These are phyloP conservation scores for Mucor circinelloides DNA, from an alignment of 371 early-diverging fungal genomes.

Conservation along the genomic window DNA sequence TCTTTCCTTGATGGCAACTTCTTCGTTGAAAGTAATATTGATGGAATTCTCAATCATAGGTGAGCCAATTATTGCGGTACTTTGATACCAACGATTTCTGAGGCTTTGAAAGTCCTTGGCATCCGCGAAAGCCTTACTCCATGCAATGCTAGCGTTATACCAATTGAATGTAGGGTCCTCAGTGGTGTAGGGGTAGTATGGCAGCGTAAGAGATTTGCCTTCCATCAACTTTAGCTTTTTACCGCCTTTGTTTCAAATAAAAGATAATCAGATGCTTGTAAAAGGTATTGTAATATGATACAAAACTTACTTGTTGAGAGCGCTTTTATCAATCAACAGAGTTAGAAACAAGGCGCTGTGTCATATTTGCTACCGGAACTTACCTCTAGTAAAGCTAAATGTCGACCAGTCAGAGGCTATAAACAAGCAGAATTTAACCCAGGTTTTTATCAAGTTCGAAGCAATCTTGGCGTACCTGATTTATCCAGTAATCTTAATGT, in stretches of 20 bases:
- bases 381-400: not conserved
- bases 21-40: not conserved
- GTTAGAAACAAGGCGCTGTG: not conserved
- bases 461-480: not conserved
- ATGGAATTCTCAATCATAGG: not conserved
- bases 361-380: not conserved
- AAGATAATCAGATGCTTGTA: not conserved
- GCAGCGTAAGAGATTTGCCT: not conserved
- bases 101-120: not conserved
- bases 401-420: not conserved
- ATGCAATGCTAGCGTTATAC: not conserved
- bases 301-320: not conserved
- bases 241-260: not conserved
- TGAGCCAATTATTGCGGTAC: not conserved
- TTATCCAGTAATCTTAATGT: not conserved
- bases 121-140: not conserved
- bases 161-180: not conserved
- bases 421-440: not conserved
- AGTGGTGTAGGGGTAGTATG: not conserved
- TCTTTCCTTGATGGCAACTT: not conserved
- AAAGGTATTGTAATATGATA: not conserved
- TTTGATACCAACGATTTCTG: not conserved
- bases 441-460: not conserved
- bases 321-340: not conserved
- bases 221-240: not conserved